Percentiles rank a stretch among this genome's conserved stretches.
These are phyloP conservation scores for Babesia bigemina DNA, from an alignment of 169 alveolate genomes.

Conservation along the genomic window DNA sequence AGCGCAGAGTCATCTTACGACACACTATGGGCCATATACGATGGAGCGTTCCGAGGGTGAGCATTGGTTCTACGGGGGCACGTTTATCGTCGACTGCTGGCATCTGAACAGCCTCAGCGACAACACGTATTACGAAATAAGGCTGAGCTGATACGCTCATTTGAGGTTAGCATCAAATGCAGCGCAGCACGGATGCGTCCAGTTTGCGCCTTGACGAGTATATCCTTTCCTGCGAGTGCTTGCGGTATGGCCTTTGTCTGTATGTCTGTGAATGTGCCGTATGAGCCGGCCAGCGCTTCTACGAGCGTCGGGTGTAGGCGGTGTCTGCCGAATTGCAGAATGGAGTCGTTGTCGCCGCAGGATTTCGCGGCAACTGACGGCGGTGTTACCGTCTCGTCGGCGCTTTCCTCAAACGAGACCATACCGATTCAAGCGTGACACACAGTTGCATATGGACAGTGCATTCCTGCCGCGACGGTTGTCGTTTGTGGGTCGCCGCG, in stretches of 20 bases:
- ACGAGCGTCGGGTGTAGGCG: conserved; percentile 51
- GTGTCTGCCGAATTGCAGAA: conserved; percentile 33
- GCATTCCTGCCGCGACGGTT: not conserved
- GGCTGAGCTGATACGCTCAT: too few species aligned
- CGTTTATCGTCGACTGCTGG: too few species aligned
- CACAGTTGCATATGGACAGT: not conserved
- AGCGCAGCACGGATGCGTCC: conserved; percentile 68
- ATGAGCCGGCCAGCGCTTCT: conserved; percentile 34
- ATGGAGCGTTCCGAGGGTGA: too few species aligned
- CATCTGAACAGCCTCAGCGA: too few species aligned
- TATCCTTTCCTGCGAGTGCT: conserved; percentile 71
- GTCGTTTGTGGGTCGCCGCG: not conserved
- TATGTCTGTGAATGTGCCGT: too few species aligned
- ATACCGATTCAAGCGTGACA: not conserved
- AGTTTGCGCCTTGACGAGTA: conserved; percentile 71
- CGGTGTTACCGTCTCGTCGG: not conserved
- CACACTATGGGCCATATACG: too few species aligned
- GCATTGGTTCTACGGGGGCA: too few species aligned
- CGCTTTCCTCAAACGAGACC: conserved; percentile 26
- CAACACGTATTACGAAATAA: too few species aligned
- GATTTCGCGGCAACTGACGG: conserved; percentile 8
- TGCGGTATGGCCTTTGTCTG: conserved; percentile 56
- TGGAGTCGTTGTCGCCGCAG: conserved; percentile 20
- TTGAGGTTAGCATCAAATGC: not conserved
- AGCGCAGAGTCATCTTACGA: not conserved